Base-by-base conservation (phyloP, 2,329 filamentous ascomycete species). In the Eutypa lata region DNA sequence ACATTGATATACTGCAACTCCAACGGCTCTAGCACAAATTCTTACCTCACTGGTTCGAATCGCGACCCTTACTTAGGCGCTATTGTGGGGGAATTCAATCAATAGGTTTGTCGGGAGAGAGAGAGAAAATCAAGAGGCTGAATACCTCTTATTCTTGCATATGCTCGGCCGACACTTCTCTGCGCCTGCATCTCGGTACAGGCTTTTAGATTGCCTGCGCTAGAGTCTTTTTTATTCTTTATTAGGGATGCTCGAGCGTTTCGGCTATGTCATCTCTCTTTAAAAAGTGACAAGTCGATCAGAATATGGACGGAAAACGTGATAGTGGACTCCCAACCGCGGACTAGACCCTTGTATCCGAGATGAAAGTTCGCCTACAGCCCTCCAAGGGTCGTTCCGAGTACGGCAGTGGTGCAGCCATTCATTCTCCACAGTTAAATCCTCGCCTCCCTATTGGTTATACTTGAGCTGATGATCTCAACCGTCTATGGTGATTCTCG, bases 401-500 rank as follows among this genome's bases (percentile, higher is more conserved):
- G 57, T 53, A 53, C 63, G 63, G 63, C 59, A 63, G 47, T 21
- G 48, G 21, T 48, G 51, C 51, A 56, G 49, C 50, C 50, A 54
- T 22, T 40, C 21, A 31, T 35, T 37, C 35, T 38, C 28, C 48
- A 44, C 21, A 19, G 42, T 35, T 35, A 33, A 4, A 16, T 47
- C 16, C 19, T 21, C 10, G 28, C 14, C 7, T 19, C 8, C 31
- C 31, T 33, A 21, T 47, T 33, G 26, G 46, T n/a, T 19, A 22
- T 14, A 21, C 16, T n/a, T 13, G 7, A 35, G 11, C 46, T 18
- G 24, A 21, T 16, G 28, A 21, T 16, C 4, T n/a, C 18, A 7
- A 7, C 18, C 19, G 46, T 16, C 13, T 47, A 46, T 47, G 48
- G 48, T 55, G 61, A 66, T 76, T 76, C 73, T 73, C 70, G 73